Evolutionary conservation across 1,284 basidiomycete species (phyloP), one percentile per base, ranked within the genome.

Genomic region (Pisolithus thermaeus): DNA sequence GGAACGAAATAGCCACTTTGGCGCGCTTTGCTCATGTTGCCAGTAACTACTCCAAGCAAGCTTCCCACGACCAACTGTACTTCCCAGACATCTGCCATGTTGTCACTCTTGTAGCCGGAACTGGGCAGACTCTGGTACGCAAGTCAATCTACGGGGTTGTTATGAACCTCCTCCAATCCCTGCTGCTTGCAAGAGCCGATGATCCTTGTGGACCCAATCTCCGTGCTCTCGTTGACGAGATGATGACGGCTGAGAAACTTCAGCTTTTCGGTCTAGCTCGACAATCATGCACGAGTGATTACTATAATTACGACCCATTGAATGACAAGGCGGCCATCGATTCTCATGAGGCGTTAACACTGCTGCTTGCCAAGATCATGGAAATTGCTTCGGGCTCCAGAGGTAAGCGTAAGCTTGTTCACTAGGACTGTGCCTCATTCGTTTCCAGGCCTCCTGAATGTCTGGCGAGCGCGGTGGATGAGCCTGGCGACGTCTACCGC

Each of bases 391-490:
- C 90, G 0, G 83, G 82, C 16, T 80, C 81, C 12, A 77, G 73
- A 63, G 90, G 91, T 91, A 55, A 54, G 77, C 63, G 27, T 5
- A 27, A n/a, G 20, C 2, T 47, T 1, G 38, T 38, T 9, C n/a
- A 14, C 9, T 2, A 2, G 38, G 45, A 46, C 12, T 49, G 18
- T 27, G 23, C 53, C 45, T 59, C 22, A 59, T 18, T 4, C 52
- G 43, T 30, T 48, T 53, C 30, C 18, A 92, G 94, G 92, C 49
- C 74, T 93, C 9, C 74, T 91, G 39, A 97, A 97, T 63, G 83
- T 90, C 14, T 97, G 95, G 94, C 81, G 90, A 52, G 91, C 93
- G 25, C 78, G 94, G 38, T 93, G 94, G 90, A 92, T 94, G 83
- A 87, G 92, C 50, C 70, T 97, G 50, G 83, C 94, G n/a, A 90